Evolutionary conservation across 148 eudicot species (phyloP).

Genomic region (Beta vulgaris): DNA sequence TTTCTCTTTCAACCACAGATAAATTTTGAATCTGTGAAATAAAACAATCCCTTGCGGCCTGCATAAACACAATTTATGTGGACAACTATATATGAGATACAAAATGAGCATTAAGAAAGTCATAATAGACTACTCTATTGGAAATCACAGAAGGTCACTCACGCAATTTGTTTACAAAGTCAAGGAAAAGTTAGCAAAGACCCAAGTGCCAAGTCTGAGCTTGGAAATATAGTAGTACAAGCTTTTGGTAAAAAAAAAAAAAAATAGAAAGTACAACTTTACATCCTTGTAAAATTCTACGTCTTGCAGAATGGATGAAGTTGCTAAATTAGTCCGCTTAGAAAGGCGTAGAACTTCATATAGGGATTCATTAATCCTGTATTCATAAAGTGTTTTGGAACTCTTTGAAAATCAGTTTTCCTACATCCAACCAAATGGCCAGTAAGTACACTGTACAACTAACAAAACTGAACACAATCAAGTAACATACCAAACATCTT

Average conservation of each 20-base stretch:
- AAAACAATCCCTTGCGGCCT: slow-evolving; percentile 79
- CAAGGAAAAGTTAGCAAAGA: background rate
- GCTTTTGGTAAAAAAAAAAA: background rate
- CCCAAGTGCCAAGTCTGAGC: background rate
- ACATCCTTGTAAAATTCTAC: background rate
- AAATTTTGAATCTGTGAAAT: slow-evolving; percentile 52
- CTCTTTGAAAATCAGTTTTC: background rate
- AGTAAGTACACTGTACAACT: background rate
- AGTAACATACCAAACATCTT: background rate
- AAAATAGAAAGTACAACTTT: background rate
- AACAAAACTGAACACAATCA: background rate
- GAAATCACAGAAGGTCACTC: background rate
- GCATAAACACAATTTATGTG: slow-evolving; percentile 22
- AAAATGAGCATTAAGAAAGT: background rate
- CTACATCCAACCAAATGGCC: background rate
- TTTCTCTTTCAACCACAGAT: slow-evolving; percentile 68
- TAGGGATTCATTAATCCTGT: too few relatives aligned
- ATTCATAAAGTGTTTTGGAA: background rate
- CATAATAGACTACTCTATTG: background rate
- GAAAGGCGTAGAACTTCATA: background rate
- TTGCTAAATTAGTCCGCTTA: background rate
- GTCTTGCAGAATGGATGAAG: background rate
- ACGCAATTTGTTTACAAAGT: background rate
- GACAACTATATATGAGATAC: background rate
- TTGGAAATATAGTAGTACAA: background rate